These are phyloP conservation scores for Alternaria gaisen DNA, from an alignment of 2,329 filamentous ascomycete species.

Conservation along the genomic window DNA sequence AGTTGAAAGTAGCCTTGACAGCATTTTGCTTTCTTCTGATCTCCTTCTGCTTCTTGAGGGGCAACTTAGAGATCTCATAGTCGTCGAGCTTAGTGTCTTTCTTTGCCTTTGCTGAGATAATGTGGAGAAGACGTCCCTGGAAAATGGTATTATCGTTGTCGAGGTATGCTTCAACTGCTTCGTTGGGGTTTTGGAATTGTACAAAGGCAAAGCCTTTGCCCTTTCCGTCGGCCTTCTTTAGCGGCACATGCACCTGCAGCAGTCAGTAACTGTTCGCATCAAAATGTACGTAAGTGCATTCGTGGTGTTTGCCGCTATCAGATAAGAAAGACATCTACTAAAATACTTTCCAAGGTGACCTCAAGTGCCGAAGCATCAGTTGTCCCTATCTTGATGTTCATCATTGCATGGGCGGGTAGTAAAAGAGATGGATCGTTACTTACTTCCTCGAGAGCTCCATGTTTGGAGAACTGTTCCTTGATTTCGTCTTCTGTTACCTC, in stretches of 20 bases:
- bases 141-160: constrained; percentile 85
- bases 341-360: constrained; percentile 93
- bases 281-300: neutral
- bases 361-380: constrained; percentile 93
- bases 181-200: constrained; percentile 75
- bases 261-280: constrained; percentile 26
- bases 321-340: constrained; percentile 99
- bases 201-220: constrained; percentile 94
- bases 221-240: constrained; percentile 72
- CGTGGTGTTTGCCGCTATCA: constrained; percentile 63
- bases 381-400: constrained; percentile 99
- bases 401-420: constrained; percentile 64
- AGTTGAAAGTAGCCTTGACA: constrained; percentile 83
- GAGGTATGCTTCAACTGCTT: constrained; percentile 81
- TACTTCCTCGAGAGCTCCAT: constrained; percentile 88
- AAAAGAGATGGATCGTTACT: constrained; percentile 50
- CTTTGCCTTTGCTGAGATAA: constrained; percentile 85
- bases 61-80: constrained; percentile 87
- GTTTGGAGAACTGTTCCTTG: constrained; percentile 73
- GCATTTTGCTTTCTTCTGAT: constrained; percentile 86
- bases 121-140: constrained; percentile 90
- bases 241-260: constrained; percentile 83
- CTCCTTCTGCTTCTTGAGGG: constrained; percentile 92
- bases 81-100: constrained; percentile 85
- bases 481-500: constrained; percentile 80